phyloP scores from a whole-genome alignment of 1,284 basidiomycete species.

The Kalmanozyma brasiliensis region DNA sequence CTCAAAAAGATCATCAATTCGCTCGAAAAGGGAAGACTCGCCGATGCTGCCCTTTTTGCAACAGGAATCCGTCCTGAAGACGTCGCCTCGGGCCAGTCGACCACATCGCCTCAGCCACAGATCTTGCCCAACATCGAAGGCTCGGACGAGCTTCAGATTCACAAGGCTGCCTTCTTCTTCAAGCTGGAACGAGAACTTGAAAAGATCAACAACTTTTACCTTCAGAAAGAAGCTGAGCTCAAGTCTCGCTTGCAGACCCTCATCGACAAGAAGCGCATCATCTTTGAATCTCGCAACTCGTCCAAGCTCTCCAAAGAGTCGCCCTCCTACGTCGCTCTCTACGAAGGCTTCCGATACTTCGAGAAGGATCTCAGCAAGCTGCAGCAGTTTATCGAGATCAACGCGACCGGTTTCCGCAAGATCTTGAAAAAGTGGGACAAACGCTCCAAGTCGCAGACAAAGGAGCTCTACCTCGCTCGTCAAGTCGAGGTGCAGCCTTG shows the following conservation, averaged over 20 bases:
- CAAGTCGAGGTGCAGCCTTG: slow-evolving; percentile 93
- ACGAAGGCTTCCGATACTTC: slow-evolving; percentile 93
- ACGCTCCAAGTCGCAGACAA: slow-evolving; percentile 89
- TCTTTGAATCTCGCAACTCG: slow-evolving; percentile 46
- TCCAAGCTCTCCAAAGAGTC: slow-evolving; percentile 61
- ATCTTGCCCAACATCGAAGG: slow-evolving; percentile 53
- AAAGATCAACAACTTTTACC: slow-evolving; percentile 99
- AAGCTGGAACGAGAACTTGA: slow-evolving; percentile 97
- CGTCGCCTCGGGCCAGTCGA: slow-evolving; percentile 20
- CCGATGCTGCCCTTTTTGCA: slow-evolving; percentile 87
- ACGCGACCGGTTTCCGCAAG: slow-evolving; percentile 96
- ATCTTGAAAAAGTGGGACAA: slow-evolving; percentile 99
- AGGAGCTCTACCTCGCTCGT: slow-evolving; percentile 93
- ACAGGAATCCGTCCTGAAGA: slow-evolving; percentile 78
- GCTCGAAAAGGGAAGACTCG: slow-evolving; percentile 87
- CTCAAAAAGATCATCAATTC: slow-evolving; percentile 99
- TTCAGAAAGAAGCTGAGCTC: slow-evolving; percentile 96
- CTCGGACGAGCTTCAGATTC: slow-evolving; percentile 72
- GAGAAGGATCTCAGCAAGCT: slow-evolving; percentile 96
- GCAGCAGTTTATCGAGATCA: slow-evolving; percentile 97
- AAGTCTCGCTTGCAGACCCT: slow-evolving; percentile 88
- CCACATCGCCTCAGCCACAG: slow-evolving; percentile 44
- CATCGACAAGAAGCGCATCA: slow-evolving; percentile 86
- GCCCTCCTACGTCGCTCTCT: slow-evolving; percentile 73
- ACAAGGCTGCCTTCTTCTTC: slow-evolving; percentile 99